Conservation (phyloP, 2,329 filamentous ascomycete genomes). For the Fusarium continuum region DNA sequence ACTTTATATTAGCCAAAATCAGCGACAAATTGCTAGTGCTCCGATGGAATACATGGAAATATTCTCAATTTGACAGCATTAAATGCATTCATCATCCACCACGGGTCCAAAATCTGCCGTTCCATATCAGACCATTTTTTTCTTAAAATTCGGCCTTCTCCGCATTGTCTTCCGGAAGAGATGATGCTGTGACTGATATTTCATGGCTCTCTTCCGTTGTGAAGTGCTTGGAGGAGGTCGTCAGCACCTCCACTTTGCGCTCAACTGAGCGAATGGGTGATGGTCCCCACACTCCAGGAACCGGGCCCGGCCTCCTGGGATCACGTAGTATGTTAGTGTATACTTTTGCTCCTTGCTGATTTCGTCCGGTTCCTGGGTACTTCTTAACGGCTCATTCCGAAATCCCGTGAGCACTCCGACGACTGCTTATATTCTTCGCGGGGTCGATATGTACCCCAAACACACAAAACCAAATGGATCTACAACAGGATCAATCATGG, state of each 20-base stretch:
- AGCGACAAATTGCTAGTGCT: no score
- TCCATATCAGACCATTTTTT: neutral
- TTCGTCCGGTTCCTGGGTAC: no score
- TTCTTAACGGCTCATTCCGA: neutral
- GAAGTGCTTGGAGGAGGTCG: no score
- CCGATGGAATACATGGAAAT: no score
- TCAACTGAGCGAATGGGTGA: constrained; percentile 2
- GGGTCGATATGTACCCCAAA: no score
- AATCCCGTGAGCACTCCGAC: no score
- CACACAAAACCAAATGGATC: no score
- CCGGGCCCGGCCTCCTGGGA: no score
- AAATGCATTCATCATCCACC: neutral
- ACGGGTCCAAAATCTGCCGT: neutral
- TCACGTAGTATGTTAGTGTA: no score
- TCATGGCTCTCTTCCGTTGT: neutral
- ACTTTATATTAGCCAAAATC: neutral
- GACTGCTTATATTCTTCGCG: no score
- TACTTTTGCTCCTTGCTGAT: no score
- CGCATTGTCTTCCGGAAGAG: neutral
- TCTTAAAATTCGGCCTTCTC: neutral
- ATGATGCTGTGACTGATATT: neutral
- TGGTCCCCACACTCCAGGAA: constrained; percentile 8
- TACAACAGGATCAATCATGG: no score
- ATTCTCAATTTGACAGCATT: neutral
- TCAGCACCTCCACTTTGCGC: neutral